Conservation (phyloP, 768 basidiomycete species). For the Panaeolus papilionaceus region DNA sequence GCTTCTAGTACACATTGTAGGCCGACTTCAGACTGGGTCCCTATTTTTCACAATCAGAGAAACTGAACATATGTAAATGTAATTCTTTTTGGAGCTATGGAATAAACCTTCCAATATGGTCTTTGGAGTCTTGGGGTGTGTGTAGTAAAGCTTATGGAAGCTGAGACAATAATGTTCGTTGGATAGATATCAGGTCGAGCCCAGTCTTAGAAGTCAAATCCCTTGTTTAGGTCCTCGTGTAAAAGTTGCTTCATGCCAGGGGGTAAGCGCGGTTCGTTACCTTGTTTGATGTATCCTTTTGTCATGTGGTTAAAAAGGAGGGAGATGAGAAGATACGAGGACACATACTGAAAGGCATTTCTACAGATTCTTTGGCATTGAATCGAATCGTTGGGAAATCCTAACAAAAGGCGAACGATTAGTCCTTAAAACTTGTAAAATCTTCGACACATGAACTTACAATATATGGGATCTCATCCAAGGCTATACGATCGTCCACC, state of each 20-base stretch:
- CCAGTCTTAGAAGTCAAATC: slow-evolving; percentile 71
- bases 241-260: slow-evolving; percentile 90
- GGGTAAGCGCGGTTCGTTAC: slow-evolving; percentile 77
- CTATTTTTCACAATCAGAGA: too few species aligned
- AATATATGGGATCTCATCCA: slow-evolving; percentile 76
- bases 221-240: slow-evolving; percentile 84
- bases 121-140: too few species aligned
- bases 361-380: slow-evolving; percentile 87
- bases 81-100: too few species aligned
- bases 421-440: not conserved
- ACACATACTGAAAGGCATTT: slow-evolving; percentile 95
- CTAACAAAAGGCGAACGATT: slow-evolving; percentile 42
- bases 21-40: too few species aligned
- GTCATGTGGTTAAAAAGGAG: not conserved
- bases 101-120: too few species aligned
- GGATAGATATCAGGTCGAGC: too few species aligned
- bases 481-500: slow-evolving; percentile 74
- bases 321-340: not conserved
- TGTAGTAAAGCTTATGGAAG: too few species aligned
- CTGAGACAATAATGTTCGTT: too few species aligned
- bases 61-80: too few species aligned
- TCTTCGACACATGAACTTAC: slow-evolving; percentile 44
- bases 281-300: slow-evolving; percentile 54
- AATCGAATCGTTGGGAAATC: slow-evolving; percentile 91
- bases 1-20: slow-evolving; percentile 46